phyloP scores from a whole-genome alignment of 2,329 filamentous ascomycete species.

The Fusarium mundagurra region DNA sequence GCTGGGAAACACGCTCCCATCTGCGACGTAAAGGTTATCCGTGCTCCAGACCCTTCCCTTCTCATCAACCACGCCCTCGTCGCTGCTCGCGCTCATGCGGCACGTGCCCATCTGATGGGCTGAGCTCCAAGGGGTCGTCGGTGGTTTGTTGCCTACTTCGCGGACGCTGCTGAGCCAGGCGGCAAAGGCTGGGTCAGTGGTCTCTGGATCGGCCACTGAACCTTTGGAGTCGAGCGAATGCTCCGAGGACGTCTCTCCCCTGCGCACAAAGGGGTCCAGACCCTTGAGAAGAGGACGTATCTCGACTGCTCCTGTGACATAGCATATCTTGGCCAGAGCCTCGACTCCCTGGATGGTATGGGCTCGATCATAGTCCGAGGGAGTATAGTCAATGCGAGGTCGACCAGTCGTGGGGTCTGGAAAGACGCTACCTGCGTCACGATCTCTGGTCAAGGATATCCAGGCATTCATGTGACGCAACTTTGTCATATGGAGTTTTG shows the following conservation, averaged over 20 bases:
- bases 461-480: constrained; percentile 76
- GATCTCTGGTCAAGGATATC: constrained; percentile 79
- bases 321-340: constrained; percentile 78
- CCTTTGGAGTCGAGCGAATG: constrained; percentile 27
- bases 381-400: constrained; percentile 74
- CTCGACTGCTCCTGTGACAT: constrained; percentile 81
- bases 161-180: constrained; percentile 67
- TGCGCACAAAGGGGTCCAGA: constrained; percentile 68
- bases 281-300: constrained; percentile 74
- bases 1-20: constrained; percentile 79
- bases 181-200: constrained; percentile 68
- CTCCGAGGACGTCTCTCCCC: constrained; percentile 28
- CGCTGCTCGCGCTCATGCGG: constrained; percentile 69
- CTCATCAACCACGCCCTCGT: constrained; percentile 67
- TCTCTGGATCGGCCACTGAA: constrained; percentile 51
- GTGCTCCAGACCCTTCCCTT: constrained; percentile 72
- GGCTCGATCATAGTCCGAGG: constrained; percentile 75
- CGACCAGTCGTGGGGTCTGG: constrained; percentile 74
- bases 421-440: constrained; percentile 78
- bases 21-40: constrained; percentile 73
- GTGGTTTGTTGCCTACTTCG: constrained; percentile 59
- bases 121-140: constrained; percentile 67
- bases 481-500: constrained; percentile 75
- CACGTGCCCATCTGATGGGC: constrained; percentile 86
- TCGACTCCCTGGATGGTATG: constrained; percentile 78